These are phyloP conservation scores for Huntiella savannae DNA, from an alignment of 2,329 filamentous ascomycete genomes.

Conservation along the genomic window DNA sequence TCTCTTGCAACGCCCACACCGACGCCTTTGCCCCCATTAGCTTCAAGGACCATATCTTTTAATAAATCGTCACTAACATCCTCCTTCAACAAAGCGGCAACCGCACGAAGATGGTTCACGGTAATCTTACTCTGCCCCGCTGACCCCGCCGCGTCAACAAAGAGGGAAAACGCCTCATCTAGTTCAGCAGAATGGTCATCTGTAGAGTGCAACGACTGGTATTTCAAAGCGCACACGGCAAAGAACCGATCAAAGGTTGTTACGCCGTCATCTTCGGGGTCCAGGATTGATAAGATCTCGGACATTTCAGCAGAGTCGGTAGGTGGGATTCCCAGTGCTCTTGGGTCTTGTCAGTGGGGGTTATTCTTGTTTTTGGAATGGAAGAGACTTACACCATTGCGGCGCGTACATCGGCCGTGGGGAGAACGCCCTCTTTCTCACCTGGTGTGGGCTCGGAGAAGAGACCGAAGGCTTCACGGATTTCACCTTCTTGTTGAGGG, in stretches of 20 bases:
- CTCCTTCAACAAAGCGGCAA: conserved; percentile 68
- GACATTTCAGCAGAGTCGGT: conserved; percentile 44
- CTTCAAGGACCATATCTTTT: conserved; percentile 87
- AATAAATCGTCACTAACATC: conserved; percentile 67
- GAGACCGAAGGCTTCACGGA: conserved; percentile 72
- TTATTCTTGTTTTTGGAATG: background rate
- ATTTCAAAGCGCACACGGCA: conserved; percentile 70
- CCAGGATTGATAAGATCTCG: conserved; percentile 62
- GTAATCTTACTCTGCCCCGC: conserved; percentile 41
- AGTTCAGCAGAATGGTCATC: conserved; percentile 47
- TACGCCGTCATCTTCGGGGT: conserved; percentile 63
- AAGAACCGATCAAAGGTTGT: conserved; percentile 68
- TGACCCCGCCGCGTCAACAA: conserved; percentile 34
- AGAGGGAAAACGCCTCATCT: conserved; percentile 63
- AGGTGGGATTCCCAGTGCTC: conserved; percentile 63
- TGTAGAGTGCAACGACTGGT: conserved; percentile 40
- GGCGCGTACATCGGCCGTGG: conserved; percentile 47
- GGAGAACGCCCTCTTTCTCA: conserved; percentile 54
- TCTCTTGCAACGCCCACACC: conserved; percentile 52
- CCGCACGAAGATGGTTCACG: conserved; percentile 54
- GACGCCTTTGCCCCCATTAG: conserved; percentile 61
- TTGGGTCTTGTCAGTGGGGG: conserved; percentile 18
- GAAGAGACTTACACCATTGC: conserved; percentile 44
- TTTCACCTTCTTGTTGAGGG: conserved; percentile 70
- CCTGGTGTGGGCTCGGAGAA: conserved; percentile 55